phyloP scores from a whole-genome alignment of 306 rosid genomes.

The Trifolium repens region DNA sequence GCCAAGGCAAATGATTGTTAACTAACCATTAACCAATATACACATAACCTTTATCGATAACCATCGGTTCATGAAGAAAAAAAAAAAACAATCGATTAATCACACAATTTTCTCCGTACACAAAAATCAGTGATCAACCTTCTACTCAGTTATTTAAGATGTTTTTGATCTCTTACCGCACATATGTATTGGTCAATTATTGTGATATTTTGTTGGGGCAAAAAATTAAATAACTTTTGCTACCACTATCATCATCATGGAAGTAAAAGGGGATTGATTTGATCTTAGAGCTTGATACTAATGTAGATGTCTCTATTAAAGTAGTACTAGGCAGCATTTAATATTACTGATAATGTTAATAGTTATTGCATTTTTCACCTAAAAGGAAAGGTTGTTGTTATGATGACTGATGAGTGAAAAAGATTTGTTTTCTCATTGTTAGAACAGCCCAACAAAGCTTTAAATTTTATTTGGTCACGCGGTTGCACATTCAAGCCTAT shows the following conservation, averaged over 20 bases:
- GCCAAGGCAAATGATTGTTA: too few relatives aligned
- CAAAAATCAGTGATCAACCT: background rate
- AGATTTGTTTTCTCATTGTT: background rate
- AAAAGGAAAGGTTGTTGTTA: background rate
- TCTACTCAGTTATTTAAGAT: background rate
- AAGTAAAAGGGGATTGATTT: background rate
- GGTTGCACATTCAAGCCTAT: background rate
- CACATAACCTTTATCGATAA: too few relatives aligned
- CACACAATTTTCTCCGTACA: background rate
- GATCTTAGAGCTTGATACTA: background rate
- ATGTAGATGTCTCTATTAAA: background rate
- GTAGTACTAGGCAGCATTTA: constrained; percentile 3
- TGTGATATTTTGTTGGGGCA: constrained; percentile 7
- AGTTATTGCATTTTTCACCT: background rate
- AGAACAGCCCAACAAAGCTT: background rate
- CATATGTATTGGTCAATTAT: background rate
- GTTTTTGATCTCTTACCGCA: background rate
- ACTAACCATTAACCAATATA: too few relatives aligned
- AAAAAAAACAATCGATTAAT: too few relatives aligned
- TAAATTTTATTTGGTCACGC: background rate
- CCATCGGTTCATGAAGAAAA: too few relatives aligned
- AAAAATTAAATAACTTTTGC: constrained; percentile 36
- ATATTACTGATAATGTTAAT: background rate
- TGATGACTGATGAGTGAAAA: background rate
- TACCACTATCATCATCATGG: background rate